Conservation (phyloP, 1,139 yeast species). For the Kodamaea plutei region DNA sequence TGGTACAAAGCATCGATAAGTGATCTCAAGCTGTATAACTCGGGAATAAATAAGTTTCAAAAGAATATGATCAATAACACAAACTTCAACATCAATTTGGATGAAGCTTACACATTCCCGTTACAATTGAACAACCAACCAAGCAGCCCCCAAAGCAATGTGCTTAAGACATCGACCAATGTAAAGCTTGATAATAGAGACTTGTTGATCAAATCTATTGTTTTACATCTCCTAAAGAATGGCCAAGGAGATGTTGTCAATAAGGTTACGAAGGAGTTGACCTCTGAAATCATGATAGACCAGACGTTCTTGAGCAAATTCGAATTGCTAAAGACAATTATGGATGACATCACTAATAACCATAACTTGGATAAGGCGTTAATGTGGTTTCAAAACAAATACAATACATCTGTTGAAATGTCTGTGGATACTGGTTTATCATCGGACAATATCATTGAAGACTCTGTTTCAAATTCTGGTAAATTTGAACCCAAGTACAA, state of each 20-base stretch:
- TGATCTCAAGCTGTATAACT: slow-evolving; percentile 34
- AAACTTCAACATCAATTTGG: slow-evolving; percentile 31
- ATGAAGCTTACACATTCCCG: slow-evolving; percentile 44
- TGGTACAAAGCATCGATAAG: slow-evolving; percentile 40
- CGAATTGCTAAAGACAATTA: slow-evolving; percentile 30
- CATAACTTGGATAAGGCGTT: slow-evolving; percentile 36
- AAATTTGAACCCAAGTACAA: slow-evolving; percentile 6
- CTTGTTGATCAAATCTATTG: slow-evolving; percentile 38
- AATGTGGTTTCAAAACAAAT: slow-evolving; percentile 32
- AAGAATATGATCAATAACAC: slow-evolving; percentile 33
- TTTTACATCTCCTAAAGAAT: slow-evolving; percentile 38
- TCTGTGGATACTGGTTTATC: slow-evolving; percentile 1
- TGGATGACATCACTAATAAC: slow-evolving; percentile 29
- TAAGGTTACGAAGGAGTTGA: slow-evolving; percentile 26
- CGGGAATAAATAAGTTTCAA: slow-evolving; percentile 33
- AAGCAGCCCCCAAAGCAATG: slow-evolving; percentile 8
- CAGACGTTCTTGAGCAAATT: slow-evolving; percentile 25
- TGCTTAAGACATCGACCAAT: too few relatives aligned
- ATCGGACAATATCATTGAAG: not conserved
- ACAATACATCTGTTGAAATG: slow-evolving; percentile 12
- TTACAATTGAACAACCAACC: slow-evolving; percentile 33
- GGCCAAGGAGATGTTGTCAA: slow-evolving; percentile 40
- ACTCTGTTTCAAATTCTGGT: too few relatives aligned
- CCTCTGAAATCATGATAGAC: slow-evolving; percentile 18
- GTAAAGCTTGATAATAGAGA: slow-evolving; percentile 27